Evolutionary conservation across 768 basidiomycete species (phyloP).

Genomic region (Kwoniella newhampshirensis): DNA sequence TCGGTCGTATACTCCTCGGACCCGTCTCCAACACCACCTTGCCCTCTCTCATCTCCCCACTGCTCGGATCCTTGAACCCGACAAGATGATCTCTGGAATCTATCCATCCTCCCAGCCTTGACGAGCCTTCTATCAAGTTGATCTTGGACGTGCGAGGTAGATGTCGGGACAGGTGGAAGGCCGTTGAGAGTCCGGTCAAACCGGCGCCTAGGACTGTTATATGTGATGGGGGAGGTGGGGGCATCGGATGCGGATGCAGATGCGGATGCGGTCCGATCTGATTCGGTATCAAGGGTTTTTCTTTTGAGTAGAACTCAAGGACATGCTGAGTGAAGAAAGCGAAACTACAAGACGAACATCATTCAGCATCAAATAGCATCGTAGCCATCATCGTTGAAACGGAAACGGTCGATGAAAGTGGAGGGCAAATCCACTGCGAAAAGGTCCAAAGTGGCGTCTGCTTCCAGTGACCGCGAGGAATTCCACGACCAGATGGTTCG

Average conservation of each 20-base stretch:
- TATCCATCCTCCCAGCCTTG: conserved; percentile 83
- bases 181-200: conserved; percentile 60
- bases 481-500: no score
- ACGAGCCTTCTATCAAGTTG: conserved; percentile 67
- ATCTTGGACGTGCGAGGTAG: conserved; percentile 56
- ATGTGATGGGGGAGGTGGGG: conserved; percentile 14
- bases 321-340: no score
- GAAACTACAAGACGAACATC: no score
- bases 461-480: no score
- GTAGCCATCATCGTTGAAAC: not conserved
- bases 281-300: no score
- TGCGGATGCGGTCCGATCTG: no score
- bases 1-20: conserved; percentile 80
- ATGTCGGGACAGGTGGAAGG: conserved; percentile 52
- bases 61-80: conserved; percentile 17
- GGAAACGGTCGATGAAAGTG: not conserved
- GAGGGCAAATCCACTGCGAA: not conserved
- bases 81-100: conserved; percentile 56
- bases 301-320: no score
- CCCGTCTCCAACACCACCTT: conserved; percentile 75
- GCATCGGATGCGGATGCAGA: no score
- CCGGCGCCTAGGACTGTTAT: conserved; percentile 57
- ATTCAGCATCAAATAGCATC: no score
- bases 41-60: conserved; percentile 43
- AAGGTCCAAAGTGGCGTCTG: not conserved